Evolutionary conservation across 768 basidiomycete genomes (phyloP).

Genomic region (Lanmaoa pseudosensibilis): DNA sequence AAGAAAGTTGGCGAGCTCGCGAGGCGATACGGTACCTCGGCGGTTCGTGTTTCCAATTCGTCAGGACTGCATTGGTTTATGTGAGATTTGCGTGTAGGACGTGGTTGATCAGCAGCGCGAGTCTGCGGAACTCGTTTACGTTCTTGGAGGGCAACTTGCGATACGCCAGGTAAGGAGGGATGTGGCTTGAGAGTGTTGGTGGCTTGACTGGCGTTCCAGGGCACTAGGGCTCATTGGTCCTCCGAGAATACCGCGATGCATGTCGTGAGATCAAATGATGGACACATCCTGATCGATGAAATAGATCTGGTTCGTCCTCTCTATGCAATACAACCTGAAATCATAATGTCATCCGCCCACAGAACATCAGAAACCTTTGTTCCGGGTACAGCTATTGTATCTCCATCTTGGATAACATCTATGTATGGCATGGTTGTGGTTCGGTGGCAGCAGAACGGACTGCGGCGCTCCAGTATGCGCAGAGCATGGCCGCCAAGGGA

Average conservation of each 20-base stretch:
- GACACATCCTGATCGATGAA: constrained; percentile 66
- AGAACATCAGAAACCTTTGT: constrained; percentile 70
- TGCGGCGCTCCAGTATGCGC: constrained; percentile 64
- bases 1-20: constrained; percentile 70
- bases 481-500: constrained; percentile 40
- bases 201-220: constrained; percentile 41
- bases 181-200: background rate
- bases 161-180: constrained; percentile 61
- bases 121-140: constrained; percentile 56
- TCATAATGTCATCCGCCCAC: constrained; percentile 5
- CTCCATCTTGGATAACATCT: constrained; percentile 65
- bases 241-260: constrained; percentile 84
- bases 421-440: constrained; percentile 82
- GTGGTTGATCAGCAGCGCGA: constrained; percentile 62
- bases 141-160: constrained; percentile 70
- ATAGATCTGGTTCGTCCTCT: constrained; percentile 56
- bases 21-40: constrained; percentile 65
- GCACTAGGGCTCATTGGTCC: constrained; percentile 71
- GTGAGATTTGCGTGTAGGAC: constrained; percentile 21
- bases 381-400: constrained; percentile 85
- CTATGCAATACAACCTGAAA: background rate
- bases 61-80: background rate
- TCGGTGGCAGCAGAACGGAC: constrained; percentile 56
- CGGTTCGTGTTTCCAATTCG: constrained; percentile 44
- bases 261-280: constrained; percentile 52